phyloP scores from a whole-genome alignment of 106 monocot species.

The Platanthera zijinensis region DNA sequence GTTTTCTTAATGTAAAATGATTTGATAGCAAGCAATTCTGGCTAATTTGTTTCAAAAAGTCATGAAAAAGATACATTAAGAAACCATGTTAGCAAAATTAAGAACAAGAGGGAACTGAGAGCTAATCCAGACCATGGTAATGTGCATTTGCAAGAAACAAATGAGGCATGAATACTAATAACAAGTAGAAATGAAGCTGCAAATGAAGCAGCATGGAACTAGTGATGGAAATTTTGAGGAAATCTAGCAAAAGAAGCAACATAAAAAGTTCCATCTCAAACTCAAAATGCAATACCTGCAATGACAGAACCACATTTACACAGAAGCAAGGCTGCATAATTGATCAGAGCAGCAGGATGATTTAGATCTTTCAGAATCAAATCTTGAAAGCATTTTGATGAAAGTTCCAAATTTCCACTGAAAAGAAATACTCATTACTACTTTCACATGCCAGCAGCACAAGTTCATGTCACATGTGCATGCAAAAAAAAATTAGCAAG shows the following conservation, averaged over 20 bases:
- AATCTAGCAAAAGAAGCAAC: neutral
- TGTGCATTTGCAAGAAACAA: neutral
- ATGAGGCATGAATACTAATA: neutral
- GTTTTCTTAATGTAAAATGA: neutral
- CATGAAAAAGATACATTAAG: neutral
- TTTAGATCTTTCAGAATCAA: constrained; percentile 92
- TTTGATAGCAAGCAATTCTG: neutral
- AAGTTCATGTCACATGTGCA: neutral
- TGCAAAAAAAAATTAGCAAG: neutral
- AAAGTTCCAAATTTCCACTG: constrained; percentile 84
- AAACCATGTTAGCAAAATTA: neutral
- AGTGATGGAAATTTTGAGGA: neutral
- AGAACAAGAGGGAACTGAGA: neutral
- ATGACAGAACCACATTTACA: constrained; percentile 68
- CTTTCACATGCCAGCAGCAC: neutral
- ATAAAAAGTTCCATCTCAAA: neutral
- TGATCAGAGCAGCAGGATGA: constrained; percentile 85
- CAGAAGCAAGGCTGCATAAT: constrained; percentile 81
- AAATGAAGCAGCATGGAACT: neutral
- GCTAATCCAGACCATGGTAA: too few species aligned
- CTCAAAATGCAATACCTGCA: constrained; percentile 42
- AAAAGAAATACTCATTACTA: constrained; percentile 1
- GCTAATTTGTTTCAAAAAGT: neutral
- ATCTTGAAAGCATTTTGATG: constrained; percentile 89
- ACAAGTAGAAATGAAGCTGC: neutral